Percentiles rank a stretch among this genome's conserved stretches.
Evolutionary conservation across 75 land plant species (phyloP).

Genomic region (Isoetes taiwanensis): DNA sequence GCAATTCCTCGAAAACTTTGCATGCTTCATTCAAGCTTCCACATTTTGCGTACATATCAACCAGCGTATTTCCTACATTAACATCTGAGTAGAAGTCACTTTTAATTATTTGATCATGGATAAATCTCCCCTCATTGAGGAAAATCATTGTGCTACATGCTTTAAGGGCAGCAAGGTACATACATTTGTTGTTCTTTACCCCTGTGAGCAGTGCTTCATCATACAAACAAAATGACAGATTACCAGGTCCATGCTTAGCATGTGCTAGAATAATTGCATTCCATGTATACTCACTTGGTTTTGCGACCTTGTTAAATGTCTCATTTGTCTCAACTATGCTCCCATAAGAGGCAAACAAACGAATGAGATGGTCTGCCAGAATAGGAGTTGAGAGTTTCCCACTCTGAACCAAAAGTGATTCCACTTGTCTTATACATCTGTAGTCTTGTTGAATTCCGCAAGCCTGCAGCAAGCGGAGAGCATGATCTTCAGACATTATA

Average conservation of each 20-base stretch:
- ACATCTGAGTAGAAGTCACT: constrained; percentile 6
- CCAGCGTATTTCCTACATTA: background rate
- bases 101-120: constrained; percentile 6
- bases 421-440: too few relatives aligned
- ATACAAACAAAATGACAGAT: background rate
- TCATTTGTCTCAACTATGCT: background rate
- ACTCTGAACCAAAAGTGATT: background rate
- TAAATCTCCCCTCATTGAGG: background rate
- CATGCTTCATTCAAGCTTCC: constrained; percentile 2
- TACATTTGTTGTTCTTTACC: background rate
- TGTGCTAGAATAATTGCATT: background rate
- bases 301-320: background rate
- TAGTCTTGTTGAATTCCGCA: too few relatives aligned
- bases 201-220: background rate
- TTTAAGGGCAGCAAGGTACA: background rate
- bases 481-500: too few relatives aligned
- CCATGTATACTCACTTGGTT: constrained; percentile 5
- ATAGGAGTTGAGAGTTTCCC: background rate
- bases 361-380: background rate
- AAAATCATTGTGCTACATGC: background rate
- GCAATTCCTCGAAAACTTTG: constrained; percentile 10
- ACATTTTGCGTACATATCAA: constrained; percentile 22
- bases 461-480: too few relatives aligned
- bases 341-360: background rate
- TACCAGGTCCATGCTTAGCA: background rate